Evolutionary conservation across 164 flowering plant genomes (phyloP), one percentile per base, ranked within the genome.

Genomic region (Brasenia schreberi): DNA sequence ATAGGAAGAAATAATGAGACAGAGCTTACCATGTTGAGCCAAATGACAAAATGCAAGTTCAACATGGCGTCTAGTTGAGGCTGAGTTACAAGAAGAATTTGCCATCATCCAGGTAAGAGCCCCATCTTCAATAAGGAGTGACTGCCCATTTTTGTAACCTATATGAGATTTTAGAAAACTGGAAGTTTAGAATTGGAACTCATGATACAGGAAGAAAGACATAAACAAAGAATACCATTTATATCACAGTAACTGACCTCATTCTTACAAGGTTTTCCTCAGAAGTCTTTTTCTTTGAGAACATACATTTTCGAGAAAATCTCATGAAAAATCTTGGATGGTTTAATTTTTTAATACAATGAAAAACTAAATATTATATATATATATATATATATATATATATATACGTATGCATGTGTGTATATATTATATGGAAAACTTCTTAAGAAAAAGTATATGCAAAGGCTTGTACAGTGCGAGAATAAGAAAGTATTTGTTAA

Each of bases 41-140:
- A 90, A 78, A 79, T 90, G 98, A 72, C 98, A 92, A 61, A 92
- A 77, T 39, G 98, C 90, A 69, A 90, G 91, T 76, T 92, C 98
- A 44, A 92, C 77, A 75, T 90, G 98, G 68, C 98, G 95, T 60
- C 83, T 65, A 12, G 83, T 82, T 69, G 96, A 81, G 67, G 84
- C 63, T 7, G 86, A 74, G 65, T 74, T n/a, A 23, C 62, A 75
- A 52, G 73, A 73, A 62, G 78, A 76, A 76, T 88, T 87, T 64
- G 81, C 70, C 67, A 87, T 73, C 80, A 92, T 73, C 98, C 98
- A 92, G 64, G 74, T 18, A 52, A 92, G 81, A 6, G 76, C 85
- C 70, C 84, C 89, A 67, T 90, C 94, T 65, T 86, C 93, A 52
- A 90, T 69, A 49, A 92, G 80, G 77, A 84, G 81, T 14, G 96